Evolutionary conservation across 2,329 filamentous ascomycete species (phyloP).

Genomic region (Mariannaea elegans): DNA sequence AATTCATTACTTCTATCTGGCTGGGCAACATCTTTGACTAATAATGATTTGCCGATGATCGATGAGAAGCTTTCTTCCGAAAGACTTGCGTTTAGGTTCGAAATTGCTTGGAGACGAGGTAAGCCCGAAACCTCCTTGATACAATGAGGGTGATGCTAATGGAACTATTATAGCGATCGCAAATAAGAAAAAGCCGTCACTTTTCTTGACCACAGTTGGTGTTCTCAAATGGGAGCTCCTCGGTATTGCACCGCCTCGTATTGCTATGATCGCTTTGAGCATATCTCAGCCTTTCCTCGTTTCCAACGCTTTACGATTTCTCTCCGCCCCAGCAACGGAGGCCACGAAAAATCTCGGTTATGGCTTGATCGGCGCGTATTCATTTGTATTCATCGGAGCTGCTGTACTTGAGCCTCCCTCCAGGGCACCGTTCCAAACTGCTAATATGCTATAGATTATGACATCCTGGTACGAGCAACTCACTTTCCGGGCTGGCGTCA

Average conservation of each 20-base stretch:
- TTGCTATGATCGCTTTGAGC: constrained; percentile 41
- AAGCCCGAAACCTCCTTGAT: neutral
- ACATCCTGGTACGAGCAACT: constrained; percentile 47
- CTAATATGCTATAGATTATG: constrained; percentile 26
- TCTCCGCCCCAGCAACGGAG: constrained; percentile 36
- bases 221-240: constrained; percentile 45
- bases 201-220: constrained; percentile 38
- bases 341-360: constrained; percentile 41
- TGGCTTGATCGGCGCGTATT: constrained; percentile 44
- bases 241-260: constrained; percentile 38
- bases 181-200: constrained; percentile 33
- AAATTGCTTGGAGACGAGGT: constrained; percentile 37
- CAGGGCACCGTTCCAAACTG: neutral
- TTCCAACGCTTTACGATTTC: constrained; percentile 40
- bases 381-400: constrained; percentile 43
- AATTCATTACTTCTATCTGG: constrained; percentile 58
- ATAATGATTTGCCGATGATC: constrained; percentile 41
- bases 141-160: constrained; percentile 9
- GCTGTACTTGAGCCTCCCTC: constrained; percentile 34
- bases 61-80: constrained; percentile 43
- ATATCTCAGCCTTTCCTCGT: constrained; percentile 45
- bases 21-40: constrained; percentile 49
- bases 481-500: constrained; percentile 41
- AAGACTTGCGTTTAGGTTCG: constrained; percentile 38
- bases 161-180: constrained; percentile 2